Base-by-base conservation (phyloP, 2,329 filamentous ascomycete species). In the Endocalyx cinctus region DNA sequence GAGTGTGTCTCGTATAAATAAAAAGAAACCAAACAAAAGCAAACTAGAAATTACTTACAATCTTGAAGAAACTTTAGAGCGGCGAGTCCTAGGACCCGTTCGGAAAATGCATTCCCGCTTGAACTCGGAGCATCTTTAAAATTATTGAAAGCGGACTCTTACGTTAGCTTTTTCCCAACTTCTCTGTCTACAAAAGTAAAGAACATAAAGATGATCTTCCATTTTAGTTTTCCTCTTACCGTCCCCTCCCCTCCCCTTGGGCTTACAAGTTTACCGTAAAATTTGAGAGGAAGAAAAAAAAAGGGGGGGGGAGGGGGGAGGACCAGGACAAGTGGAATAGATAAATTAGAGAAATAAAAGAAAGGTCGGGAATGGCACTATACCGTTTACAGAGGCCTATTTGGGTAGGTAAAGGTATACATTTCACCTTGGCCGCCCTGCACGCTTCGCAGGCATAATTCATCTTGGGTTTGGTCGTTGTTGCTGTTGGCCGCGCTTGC, bases 371-470 rank as follows among this genome's bases (percentile, higher is more conserved):
- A 28, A n/a, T 17, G 16, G 39, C 46, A n/a, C n/a, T n/a, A 43
- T 59, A 75, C 72, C 69, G 68, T 51, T 64, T 66, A 47, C 73
- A 77, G 18, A 72, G 68, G 10, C 63, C 64, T 4, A 62, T 54
- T 44, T 69, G 64, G 17, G 60, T 58, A 37, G 67, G 68, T 5
- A 66, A 55, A 39, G 66, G 65, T n/a, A n/a, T n/a, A 42, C 73
- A 77, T 36, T 68, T 72, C 15, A 74, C 60, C 56, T 76, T 77
- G 36, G 70, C 68, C 10, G 56, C 60, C 34, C 73, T 59, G 41
- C 73, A 77, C 3, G 70, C 67, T 51, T 77, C 72, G 35, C 72
- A 77, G 14, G 72, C 61, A 57, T 76, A 62, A 58, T 54, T 55
- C 35, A 63, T 54, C 34, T 62, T 59, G 14, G 54, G 40, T 31